Percentiles rank a stretch among this genome's conserved stretches.
phyloP scores from a whole-genome alignment of 148 eudicot species.

The Talinum fruticosum region DNA sequence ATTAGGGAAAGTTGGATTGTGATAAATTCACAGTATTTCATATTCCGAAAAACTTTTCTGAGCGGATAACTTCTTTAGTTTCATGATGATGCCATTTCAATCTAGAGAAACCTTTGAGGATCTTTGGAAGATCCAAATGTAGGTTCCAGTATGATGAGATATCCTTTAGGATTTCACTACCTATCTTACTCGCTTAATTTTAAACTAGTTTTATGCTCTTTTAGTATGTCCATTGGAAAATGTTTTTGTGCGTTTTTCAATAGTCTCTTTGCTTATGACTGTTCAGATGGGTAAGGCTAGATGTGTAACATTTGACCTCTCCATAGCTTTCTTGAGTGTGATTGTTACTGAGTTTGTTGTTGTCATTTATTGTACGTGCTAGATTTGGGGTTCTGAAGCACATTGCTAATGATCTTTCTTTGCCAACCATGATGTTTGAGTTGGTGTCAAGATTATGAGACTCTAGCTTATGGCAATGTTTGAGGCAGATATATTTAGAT shows the following conservation, averaged over 20 bases:
- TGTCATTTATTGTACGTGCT: not conserved
- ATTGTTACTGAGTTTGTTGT: not conserved
- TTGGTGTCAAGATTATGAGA: not conserved
- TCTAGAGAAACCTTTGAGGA: conserved; percentile 3
- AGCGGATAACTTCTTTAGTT: not conserved
- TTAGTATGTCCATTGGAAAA: not conserved
- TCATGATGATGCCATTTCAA: conserved; percentile 15
- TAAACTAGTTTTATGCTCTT: not conserved
- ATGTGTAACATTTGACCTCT: not conserved
- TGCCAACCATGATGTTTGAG: not conserved
- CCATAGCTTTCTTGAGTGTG: not conserved
- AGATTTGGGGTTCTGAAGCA: not conserved
- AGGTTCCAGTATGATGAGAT: not conserved
- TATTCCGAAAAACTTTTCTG: not conserved
- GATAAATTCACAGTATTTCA: not conserved
- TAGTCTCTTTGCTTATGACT: not conserved
- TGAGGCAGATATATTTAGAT: not conserved
- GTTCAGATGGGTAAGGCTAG: not conserved
- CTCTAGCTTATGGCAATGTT: not conserved
- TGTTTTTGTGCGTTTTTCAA: not conserved
- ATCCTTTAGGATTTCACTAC: not conserved
- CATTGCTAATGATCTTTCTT: conserved; percentile 1
- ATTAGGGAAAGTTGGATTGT: not conserved
- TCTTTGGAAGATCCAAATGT: conserved; percentile 8
- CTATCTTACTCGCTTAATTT: not conserved